Evolutionary conservation across 306 rosid genomes (phyloP).

Genomic region (Citrullus mucosospermus): DNA sequence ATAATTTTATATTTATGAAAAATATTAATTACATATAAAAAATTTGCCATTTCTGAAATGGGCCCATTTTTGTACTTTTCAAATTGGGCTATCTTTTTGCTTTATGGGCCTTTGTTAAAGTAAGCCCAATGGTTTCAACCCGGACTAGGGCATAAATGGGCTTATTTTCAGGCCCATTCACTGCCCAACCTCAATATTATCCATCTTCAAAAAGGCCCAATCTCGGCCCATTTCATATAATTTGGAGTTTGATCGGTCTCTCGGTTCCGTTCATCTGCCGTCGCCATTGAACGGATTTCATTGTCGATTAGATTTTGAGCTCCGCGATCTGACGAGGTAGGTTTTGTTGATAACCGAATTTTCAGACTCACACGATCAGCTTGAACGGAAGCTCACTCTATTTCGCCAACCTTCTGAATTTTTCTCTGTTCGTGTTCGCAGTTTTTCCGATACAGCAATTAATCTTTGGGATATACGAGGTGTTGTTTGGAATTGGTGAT

Average conservation of each 20-base stretch:
- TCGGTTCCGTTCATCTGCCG: slow-evolving; percentile 8
- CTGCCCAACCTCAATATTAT: background rate
- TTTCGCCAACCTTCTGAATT: slow-evolving; percentile 3
- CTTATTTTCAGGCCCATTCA: background rate
- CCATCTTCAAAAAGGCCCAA: background rate
- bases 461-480: background rate
- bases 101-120: background rate
- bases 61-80: background rate
- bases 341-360: slow-evolving; percentile 3
- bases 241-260: background rate
- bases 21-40: background rate
- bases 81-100: background rate
- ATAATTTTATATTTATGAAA: background rate
- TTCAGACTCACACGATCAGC: background rate
- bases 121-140: background rate
- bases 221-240: background rate
- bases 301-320: background rate
- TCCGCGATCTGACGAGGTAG: slow-evolving; percentile 33
- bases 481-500: background rate
- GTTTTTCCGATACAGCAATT: background rate
- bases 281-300: slow-evolving; percentile 26
- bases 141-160: background rate
- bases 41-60: background rate
- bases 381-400: background rate
- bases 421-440: background rate